A percentile compares a stretch with the other conserved stretches of the same genome.
These are phyloP conservation scores for Proliferodiscus dingleyae DNA, from an alignment of 2,329 filamentous ascomycete genomes.

Conservation along the genomic window DNA sequence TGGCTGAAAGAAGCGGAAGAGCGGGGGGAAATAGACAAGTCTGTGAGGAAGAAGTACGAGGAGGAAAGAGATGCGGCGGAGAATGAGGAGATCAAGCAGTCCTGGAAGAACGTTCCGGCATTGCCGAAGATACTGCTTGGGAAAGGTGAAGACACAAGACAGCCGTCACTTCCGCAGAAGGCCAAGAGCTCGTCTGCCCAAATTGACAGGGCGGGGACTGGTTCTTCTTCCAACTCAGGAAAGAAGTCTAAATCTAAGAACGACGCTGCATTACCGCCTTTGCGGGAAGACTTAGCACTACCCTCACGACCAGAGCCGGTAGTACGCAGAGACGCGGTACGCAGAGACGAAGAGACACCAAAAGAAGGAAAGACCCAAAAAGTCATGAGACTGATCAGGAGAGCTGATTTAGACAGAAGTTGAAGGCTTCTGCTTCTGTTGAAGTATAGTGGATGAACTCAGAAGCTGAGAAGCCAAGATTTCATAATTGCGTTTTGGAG, in stretches of 20 bases:
- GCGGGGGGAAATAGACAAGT: conserved; percentile 19
- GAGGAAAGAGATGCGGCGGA: conserved; percentile 42
- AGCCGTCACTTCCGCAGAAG: conserved; percentile 20
- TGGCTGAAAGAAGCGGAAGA: conserved; percentile 78
- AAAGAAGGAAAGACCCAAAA: conserved; percentile 17
- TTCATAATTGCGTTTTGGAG: too few species aligned
- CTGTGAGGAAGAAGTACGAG: conserved; percentile 41
- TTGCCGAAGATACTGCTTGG: conserved; percentile 24
- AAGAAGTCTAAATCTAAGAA: conserved; percentile 7
- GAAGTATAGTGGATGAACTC: background rate
- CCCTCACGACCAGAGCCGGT: conserved; percentile 11
- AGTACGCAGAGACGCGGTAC: too few species aligned
- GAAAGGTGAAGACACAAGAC: conserved; percentile 25
- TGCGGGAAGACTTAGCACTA: conserved; percentile 16
- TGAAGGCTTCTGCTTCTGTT: conserved; percentile 4
- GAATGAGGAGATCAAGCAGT: conserved; percentile 25
- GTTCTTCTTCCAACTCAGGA: conserved; percentile 2
- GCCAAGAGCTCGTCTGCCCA: conserved; percentile 11
- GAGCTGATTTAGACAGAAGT: conserved; percentile 26
- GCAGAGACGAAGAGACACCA: conserved; percentile 5
- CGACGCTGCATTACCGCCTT: conserved; percentile 3
- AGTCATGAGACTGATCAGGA: conserved; percentile 19
- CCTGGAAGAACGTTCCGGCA: conserved; percentile 22
- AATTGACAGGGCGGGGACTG: conserved; percentile 6
- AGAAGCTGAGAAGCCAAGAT: too few species aligned